Conservation (phyloP, 2,329 filamentous ascomycete species). For the Bipolaris oryzae region DNA sequence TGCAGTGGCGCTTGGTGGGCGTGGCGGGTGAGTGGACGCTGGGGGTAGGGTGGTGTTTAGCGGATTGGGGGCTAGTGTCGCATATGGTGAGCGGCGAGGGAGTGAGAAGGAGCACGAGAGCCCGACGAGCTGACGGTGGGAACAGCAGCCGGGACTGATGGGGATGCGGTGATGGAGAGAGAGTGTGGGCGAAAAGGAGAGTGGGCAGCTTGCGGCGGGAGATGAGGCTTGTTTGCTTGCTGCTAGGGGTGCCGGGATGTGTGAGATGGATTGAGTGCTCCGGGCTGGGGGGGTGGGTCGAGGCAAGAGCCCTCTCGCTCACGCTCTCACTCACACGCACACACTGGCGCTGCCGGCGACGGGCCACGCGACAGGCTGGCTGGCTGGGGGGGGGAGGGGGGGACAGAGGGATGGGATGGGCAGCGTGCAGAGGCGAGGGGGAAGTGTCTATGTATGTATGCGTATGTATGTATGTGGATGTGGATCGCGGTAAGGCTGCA, state of each 20-base stretch:
- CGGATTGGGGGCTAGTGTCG: slow-evolving; percentile 20
- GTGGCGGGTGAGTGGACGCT: slow-evolving; percentile 16
- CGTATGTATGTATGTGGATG: background rate
- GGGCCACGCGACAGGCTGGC: slow-evolving; percentile 21
- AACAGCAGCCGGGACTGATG: slow-evolving; percentile 12
- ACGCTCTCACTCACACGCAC: background rate
- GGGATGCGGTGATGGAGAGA: slow-evolving; percentile 4
- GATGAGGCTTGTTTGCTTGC: slow-evolving; percentile 42
- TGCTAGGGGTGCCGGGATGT: slow-evolving; percentile 39
- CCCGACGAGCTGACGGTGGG: slow-evolving; percentile 18
- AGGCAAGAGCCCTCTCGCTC: slow-evolving; percentile 12
- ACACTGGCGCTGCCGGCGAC: slow-evolving; percentile 4
- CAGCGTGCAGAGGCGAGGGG: no score
- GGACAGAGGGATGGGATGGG: no score
- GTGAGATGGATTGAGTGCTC: slow-evolving; percentile 22
- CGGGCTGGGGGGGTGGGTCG: slow-evolving; percentile 23
- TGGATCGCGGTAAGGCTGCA: slow-evolving; percentile 17
- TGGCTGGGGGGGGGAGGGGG: background rate
- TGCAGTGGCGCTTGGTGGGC: slow-evolving; percentile 19
- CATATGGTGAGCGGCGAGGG: slow-evolving; percentile 9
- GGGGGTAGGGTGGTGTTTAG: slow-evolving; percentile 6
- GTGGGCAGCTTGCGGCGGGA: slow-evolving; percentile 14
- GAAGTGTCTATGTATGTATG: no score
- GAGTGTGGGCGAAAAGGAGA: slow-evolving; percentile 24
- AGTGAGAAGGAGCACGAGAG: slow-evolving; percentile 16